Evolutionary conservation across 257 asterid species (phyloP).

Genomic region (Perilla frutescens): DNA sequence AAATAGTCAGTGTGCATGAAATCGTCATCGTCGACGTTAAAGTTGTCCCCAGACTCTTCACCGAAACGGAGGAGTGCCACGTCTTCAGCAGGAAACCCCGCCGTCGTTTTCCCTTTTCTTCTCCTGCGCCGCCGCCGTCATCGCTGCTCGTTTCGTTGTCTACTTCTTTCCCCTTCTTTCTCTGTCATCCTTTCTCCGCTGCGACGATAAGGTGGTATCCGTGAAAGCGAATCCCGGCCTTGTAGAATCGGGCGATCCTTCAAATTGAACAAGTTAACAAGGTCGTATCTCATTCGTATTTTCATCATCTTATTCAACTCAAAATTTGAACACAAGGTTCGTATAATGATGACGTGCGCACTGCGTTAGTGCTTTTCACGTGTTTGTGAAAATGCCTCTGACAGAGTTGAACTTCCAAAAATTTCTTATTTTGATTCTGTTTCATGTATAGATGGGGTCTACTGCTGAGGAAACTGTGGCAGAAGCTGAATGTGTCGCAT

Average conservation of each 20-base stretch:
- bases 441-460: constrained; percentile 46
- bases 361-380: background rate
- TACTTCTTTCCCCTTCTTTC: background rate
- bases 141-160: too few relatives aligned
- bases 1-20: too few relatives aligned
- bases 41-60: too few relatives aligned
- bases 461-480: constrained; percentile 35
- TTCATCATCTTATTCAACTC: background rate
- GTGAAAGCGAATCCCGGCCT: background rate
- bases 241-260: background rate
- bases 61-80: too few relatives aligned
- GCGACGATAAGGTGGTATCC: background rate
- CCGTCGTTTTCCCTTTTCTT: background rate
- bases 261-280: background rate
- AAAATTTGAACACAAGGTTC: background rate
- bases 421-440: constrained; percentile 15
- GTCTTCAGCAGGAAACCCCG: too few relatives aligned
- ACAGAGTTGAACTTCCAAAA: background rate
- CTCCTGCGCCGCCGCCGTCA: background rate
- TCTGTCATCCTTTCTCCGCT: background rate
- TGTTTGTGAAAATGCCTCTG: constrained; percentile 37
- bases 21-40: too few relatives aligned
- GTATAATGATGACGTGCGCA: background rate
- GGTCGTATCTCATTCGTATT: constrained; percentile 3
- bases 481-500: constrained; percentile 39